Evolutionary conservation across 257 asterid genomes (phyloP).

Genomic region (Euphrasia confusa): DNA sequence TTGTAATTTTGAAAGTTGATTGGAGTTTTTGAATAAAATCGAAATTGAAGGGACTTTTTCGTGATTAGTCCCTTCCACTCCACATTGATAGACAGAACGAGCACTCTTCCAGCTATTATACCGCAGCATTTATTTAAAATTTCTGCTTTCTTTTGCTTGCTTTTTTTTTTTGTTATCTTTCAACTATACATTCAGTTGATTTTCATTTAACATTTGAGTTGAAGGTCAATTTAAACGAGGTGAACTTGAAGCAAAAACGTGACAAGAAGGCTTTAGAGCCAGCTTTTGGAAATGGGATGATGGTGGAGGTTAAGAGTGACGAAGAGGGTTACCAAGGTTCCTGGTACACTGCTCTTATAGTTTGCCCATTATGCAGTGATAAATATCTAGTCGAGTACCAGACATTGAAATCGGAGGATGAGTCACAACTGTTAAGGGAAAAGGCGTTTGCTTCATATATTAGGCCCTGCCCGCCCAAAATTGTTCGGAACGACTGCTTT

Average conservation of each 20-base stretch:
- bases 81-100: too few species aligned
- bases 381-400: slow-evolving; percentile 52
- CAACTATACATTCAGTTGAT: neutral
- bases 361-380: slow-evolving; percentile 27
- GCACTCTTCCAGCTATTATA: too few species aligned
- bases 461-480: slow-evolving; percentile 55
- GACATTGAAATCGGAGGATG: slow-evolving; percentile 47
- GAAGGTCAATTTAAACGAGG: slow-evolving; percentile 31
- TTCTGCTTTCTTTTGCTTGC: slow-evolving; percentile 21
- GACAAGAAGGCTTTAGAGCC: slow-evolving; percentile 26
- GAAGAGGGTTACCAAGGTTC: slow-evolving; percentile 67
- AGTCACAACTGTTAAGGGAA: slow-evolving; percentile 40
- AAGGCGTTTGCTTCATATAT: slow-evolving; percentile 33
- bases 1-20: too few species aligned
- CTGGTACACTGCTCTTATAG: slow-evolving; percentile 49
- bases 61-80: too few species aligned
- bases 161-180: neutral
- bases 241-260: slow-evolving; percentile 32
- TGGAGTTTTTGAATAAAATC: too few species aligned
- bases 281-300: slow-evolving; percentile 39
- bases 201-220: slow-evolving; percentile 18
- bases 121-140: neutral
- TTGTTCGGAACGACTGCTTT: slow-evolving; percentile 30
- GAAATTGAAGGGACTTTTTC: too few species aligned
- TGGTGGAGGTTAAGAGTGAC: slow-evolving; percentile 62